Percentiles rank a stretch among this genome's conserved stretches.
Conservation (phyloP, 805 yeast species). For the Tetrapisispora pingtungensis region DNA sequence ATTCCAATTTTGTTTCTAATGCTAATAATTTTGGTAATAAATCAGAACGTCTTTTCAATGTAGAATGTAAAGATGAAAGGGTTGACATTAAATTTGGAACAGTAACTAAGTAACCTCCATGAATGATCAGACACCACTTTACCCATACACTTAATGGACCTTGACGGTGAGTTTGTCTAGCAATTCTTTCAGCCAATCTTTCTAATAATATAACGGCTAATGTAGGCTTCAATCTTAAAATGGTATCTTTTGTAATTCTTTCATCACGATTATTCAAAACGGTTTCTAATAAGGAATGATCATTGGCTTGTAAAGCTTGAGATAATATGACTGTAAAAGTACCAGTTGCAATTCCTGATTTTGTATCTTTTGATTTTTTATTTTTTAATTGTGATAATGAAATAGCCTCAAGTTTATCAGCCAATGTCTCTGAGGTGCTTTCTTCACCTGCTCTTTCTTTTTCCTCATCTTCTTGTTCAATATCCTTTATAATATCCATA, state of each 20-base stretch:
- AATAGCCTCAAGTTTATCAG: slow-evolving; percentile 35
- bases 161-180: slow-evolving; percentile 46
- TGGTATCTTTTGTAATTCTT: slow-evolving; percentile 41
- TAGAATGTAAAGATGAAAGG: slow-evolving; percentile 53
- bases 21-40: slow-evolving; percentile 65
- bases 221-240: slow-evolving; percentile 45
- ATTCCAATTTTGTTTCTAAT: slow-evolving; percentile 74
- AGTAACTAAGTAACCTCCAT: slow-evolving; percentile 56
- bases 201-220: slow-evolving; percentile 50
- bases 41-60: slow-evolving; percentile 54
- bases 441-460: slow-evolving; percentile 36
- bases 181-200: slow-evolving; percentile 47
- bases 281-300: slow-evolving; percentile 74
- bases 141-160: slow-evolving; percentile 62
- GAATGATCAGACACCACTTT: slow-evolving; percentile 72
- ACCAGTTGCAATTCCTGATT: slow-evolving; percentile 52
- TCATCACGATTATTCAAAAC: slow-evolving; percentile 53
- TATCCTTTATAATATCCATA: slow-evolving; percentile 34
- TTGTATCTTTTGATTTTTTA: slow-evolving; percentile 22
- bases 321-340: slow-evolving; percentile 74
- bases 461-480: slow-evolving; percentile 32
- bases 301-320: slow-evolving; percentile 83
- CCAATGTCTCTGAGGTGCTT: slow-evolving; percentile 39
- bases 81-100: slow-evolving; percentile 42
- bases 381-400: slow-evolving; percentile 9